These are phyloP conservation scores for Colletotrichum ledebouriae DNA, from an alignment of 2,329 filamentous ascomycete genomes.

Conservation along the genomic window DNA sequence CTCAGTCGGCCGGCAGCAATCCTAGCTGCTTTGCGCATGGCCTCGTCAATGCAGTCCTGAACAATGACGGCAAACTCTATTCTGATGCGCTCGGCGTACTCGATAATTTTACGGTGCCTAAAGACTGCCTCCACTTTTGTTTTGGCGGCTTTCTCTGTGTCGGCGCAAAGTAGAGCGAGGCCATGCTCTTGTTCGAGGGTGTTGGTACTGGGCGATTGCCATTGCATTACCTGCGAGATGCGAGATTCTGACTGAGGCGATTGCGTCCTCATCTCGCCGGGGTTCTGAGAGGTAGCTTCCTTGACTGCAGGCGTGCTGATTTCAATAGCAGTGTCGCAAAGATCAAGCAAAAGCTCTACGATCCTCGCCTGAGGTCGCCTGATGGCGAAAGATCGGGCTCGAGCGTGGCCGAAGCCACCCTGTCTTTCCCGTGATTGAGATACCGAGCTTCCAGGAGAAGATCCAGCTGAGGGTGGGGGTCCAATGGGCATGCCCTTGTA, in stretches of 20 bases:
- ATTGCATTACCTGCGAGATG: conserved; percentile 93
- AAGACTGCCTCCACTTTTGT: conserved; percentile 94
- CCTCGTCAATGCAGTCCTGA: conserved; percentile 94
- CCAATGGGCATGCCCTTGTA: conserved; percentile 93
- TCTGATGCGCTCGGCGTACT: conserved; percentile 95
- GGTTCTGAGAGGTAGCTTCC: conserved; percentile 75
- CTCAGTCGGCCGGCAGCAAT: conserved; percentile 89
- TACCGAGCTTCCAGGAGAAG: conserved; percentile 79
- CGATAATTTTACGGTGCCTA: conserved; percentile 90
- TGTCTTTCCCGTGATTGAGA: conserved; percentile 80
- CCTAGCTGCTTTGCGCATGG: conserved; percentile 87
- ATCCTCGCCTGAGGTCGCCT: conserved; percentile 91
- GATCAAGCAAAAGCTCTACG: conserved; percentile 92
- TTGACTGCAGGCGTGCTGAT: conserved; percentile 96
- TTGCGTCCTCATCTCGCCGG: conserved; percentile 88
- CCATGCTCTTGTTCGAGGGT: conserved; percentile 95
- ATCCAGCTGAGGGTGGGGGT: conserved; percentile 76
- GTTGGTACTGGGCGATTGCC: conserved; percentile 94
- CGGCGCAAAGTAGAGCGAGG: conserved; percentile 85
- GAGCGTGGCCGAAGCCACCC: conserved; percentile 80
- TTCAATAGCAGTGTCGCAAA: conserved; percentile 95
- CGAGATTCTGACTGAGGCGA: conserved; percentile 96
- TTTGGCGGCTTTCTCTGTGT: conserved; percentile 87
- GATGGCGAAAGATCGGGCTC: conserved; percentile 90
- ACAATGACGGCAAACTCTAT: conserved; percentile 94